Conservation (phyloP, 2,329 filamentous ascomycete species). For the Phialocephala subalpina region DNA sequence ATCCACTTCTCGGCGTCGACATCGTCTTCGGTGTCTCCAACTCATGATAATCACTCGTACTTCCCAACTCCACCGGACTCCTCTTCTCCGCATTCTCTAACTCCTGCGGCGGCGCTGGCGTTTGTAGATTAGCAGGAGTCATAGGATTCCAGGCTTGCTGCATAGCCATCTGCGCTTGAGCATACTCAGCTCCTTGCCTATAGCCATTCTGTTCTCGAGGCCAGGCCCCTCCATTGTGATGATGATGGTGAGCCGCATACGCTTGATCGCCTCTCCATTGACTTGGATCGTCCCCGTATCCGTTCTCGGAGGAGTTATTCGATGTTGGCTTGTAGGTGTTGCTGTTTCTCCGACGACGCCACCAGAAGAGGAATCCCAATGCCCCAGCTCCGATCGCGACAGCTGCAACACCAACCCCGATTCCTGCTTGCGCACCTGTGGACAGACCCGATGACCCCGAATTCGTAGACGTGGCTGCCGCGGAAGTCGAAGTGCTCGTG, state of each 20-base stretch:
- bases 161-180: not conserved
- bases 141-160: not conserved
- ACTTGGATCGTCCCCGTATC: not conserved
- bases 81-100: constrained; percentile 1
- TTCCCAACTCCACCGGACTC: not conserved
- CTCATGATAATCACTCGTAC: not conserved
- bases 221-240: not conserved
- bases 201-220: not conserved
- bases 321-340: not conserved
- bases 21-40: not conserved
- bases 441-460: not conserved
- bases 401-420: not conserved
- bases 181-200: not conserved
- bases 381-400: not conserved
- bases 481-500: not conserved
- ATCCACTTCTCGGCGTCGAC: too few species aligned
- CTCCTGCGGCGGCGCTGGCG: not conserved
- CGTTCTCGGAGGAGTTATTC: not conserved
- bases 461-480: not conserved
- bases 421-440: not conserved
- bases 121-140: not conserved
- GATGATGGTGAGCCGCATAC: not conserved
- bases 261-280: constrained; percentile 1
- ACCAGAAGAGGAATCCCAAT: not conserved
- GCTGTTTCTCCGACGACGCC: not conserved